A percentile compares a stretch with the other conserved stretches of the same genome.
Conservation (phyloP, 129 eudicot genomes). For the Pseudognaphalium luteoalbum region DNA sequence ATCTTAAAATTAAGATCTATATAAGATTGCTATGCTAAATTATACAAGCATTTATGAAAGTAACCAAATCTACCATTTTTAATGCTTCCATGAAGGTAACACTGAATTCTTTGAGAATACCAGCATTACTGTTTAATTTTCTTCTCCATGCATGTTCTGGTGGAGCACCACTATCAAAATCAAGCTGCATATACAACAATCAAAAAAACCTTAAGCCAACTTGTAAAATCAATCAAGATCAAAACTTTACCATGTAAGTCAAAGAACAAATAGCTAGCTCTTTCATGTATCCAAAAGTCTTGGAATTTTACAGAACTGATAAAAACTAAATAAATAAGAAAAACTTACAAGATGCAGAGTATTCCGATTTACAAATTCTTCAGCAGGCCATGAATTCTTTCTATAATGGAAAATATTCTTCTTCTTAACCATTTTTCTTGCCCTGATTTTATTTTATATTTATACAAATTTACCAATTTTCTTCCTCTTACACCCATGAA, state of each 20-base stretch:
- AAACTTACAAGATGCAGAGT: slow-evolving; percentile 63
- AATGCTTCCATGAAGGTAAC: slow-evolving; percentile 85
- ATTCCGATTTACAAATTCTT: slow-evolving; percentile 50
- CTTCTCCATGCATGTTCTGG: slow-evolving; percentile 92
- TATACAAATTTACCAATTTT: neutral
- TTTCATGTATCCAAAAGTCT: slow-evolving; percentile 21
- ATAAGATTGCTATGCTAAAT: neutral
- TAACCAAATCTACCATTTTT: slow-evolving; percentile 56
- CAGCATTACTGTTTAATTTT: slow-evolving; percentile 74
- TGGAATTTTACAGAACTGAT: slow-evolving; percentile 8
- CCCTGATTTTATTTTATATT: slow-evolving; percentile 5
- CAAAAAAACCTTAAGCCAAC: neutral
- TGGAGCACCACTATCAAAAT: slow-evolving; percentile 47
- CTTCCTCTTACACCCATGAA: slow-evolving; percentile 16
- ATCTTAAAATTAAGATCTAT: neutral
- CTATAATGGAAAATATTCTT: slow-evolving; percentile 60
- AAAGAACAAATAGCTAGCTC: neutral
- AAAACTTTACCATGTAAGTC: neutral
- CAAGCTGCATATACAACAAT: slow-evolving; percentile 30
- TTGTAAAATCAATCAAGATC: neutral
- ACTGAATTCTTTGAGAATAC: slow-evolving; percentile 86
- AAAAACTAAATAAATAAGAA: neutral
- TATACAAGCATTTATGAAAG: neutral
- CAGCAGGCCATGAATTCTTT: slow-evolving; percentile 74
- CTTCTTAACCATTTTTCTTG: slow-evolving; percentile 49